phyloP scores from a whole-genome alignment of 2,329 filamentous ascomycete species.

The Pyrenochaeta sp. region DNA sequence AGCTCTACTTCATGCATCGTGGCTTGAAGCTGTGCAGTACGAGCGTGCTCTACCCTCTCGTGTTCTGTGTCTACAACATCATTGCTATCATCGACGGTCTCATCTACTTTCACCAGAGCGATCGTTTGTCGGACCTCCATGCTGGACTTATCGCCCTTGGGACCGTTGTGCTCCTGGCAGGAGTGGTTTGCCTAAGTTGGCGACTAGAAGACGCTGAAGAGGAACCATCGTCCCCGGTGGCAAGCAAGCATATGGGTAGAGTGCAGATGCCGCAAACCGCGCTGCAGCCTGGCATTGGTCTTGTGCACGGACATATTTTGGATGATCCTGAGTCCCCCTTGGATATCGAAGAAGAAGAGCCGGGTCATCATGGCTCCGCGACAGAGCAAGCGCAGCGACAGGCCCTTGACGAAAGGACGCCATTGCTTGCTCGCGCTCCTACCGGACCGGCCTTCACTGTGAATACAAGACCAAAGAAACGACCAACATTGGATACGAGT shows the following conservation, averaged over 20 bases:
- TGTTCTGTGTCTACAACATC: slow-evolving; percentile 99
- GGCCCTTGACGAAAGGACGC: slow-evolving; percentile 44
- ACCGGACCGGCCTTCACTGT: slow-evolving; percentile 41
- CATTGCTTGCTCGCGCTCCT: slow-evolving; percentile 41
- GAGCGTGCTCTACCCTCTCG: slow-evolving; percentile 92
- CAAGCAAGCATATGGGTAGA: slow-evolving; percentile 45
- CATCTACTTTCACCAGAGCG: slow-evolving; percentile 93
- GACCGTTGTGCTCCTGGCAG: slow-evolving; percentile 82
- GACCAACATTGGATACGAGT: slow-evolving; percentile 25
- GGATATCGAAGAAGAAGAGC: slow-evolving; percentile 37
- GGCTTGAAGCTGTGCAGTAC: slow-evolving; percentile 95
- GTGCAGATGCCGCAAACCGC: slow-evolving; percentile 65
- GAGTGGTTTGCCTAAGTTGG: slow-evolving; percentile 93
- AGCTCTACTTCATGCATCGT: slow-evolving; percentile 93
- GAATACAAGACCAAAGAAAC: slow-evolving; percentile 30
- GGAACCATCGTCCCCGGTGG: slow-evolving; percentile 58
- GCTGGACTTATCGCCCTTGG: slow-evolving; percentile 85
- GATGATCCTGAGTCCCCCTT: slow-evolving; percentile 51
- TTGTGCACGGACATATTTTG: slow-evolving; percentile 74
- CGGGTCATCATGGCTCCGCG: slow-evolving; percentile 35
- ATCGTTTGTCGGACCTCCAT: slow-evolving; percentile 76
- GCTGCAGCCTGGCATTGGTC: slow-evolving; percentile 81
- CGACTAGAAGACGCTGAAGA: slow-evolving; percentile 79
- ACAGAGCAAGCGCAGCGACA: slow-evolving; percentile 36
- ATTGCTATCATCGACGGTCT: slow-evolving; percentile 96